Conservation (phyloP, 345 rosid species). For the Ailanthus altissimus region DNA sequence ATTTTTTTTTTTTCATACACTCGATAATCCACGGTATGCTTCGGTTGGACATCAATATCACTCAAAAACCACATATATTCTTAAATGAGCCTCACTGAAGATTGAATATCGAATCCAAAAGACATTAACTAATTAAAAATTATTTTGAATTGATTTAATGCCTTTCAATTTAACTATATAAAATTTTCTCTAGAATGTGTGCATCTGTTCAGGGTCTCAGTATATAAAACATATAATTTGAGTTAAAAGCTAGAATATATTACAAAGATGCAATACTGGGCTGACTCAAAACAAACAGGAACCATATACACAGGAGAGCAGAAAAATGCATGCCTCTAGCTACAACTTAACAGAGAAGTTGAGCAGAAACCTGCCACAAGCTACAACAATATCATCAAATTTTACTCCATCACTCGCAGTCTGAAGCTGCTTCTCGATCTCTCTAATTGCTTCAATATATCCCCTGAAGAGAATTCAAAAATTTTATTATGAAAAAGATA, state of each 20-base stretch:
- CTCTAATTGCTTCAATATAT: conserved; percentile 80
- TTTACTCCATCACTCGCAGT: conserved; percentile 37
- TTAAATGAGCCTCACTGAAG: background rate
- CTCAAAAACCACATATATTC: background rate
- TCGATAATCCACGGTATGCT: background rate
- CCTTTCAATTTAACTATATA: background rate
- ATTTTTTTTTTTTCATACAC: background rate
- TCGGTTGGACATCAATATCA: background rate
- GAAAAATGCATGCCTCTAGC: no score
- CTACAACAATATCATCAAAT: conserved; percentile 88
- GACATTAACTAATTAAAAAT: background rate
- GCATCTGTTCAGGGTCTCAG: no score
- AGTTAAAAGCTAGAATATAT: background rate
- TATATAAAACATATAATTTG: background rate
- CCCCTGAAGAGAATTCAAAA: conserved; percentile 57
- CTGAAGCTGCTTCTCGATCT: conserved; percentile 81
- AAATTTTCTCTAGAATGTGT: background rate
- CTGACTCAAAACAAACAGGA: background rate
- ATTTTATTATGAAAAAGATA: background rate
- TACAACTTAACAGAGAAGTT: conserved; percentile 11
- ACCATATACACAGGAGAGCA: background rate
- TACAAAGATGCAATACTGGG: background rate
- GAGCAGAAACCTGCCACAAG: conserved; percentile 91
- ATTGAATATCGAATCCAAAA: background rate
- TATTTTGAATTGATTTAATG: background rate